Evolutionary conservation across 805 yeast species (phyloP).

Genomic region (Vanderwaltozyma verrucispora): DNA sequence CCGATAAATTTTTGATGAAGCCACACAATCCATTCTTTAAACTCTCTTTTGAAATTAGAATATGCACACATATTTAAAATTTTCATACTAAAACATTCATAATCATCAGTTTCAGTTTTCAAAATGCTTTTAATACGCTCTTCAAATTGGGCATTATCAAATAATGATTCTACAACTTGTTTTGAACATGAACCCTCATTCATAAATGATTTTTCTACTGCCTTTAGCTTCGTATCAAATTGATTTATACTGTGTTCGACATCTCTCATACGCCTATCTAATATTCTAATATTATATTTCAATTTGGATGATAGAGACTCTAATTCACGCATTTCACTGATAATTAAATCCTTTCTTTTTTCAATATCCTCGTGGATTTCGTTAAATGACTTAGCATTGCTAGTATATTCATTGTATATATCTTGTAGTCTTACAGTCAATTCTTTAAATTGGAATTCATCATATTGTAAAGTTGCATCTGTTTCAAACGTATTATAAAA

Average conservation of each 20-base stretch:
- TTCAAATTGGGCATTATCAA: slow-evolving; percentile 1
- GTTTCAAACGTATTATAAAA: neutral
- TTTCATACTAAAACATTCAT: neutral
- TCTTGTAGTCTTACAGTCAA: slow-evolving; percentile 7
- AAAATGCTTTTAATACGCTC: neutral
- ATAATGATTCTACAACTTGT: neutral
- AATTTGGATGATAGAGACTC: slow-evolving; percentile 48
- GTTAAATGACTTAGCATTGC: slow-evolving; percentile 13
- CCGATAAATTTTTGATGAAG: neutral
- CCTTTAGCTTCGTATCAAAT: slow-evolving; percentile 27
- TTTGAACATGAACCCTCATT: neutral
- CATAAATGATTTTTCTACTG: slow-evolving; percentile 9
- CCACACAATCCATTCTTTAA: neutral
- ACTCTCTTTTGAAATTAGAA: neutral
- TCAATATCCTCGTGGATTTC: slow-evolving; percentile 13
- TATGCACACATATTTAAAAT: neutral
- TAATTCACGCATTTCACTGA: slow-evolving; percentile 37
- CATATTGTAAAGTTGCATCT: neutral
- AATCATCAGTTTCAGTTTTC: neutral
- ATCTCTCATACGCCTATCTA: slow-evolving; percentile 53
- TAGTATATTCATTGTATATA: slow-evolving; percentile 10
- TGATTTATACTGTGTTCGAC: slow-evolving; percentile 49
- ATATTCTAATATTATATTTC: slow-evolving; percentile 52
- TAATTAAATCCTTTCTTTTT: slow-evolving; percentile 26
- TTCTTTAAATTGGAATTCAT: slow-evolving; percentile 6